phyloP scores from a whole-genome alignment of 345 rosid genomes.

The Erucastrum elatum region DNA sequence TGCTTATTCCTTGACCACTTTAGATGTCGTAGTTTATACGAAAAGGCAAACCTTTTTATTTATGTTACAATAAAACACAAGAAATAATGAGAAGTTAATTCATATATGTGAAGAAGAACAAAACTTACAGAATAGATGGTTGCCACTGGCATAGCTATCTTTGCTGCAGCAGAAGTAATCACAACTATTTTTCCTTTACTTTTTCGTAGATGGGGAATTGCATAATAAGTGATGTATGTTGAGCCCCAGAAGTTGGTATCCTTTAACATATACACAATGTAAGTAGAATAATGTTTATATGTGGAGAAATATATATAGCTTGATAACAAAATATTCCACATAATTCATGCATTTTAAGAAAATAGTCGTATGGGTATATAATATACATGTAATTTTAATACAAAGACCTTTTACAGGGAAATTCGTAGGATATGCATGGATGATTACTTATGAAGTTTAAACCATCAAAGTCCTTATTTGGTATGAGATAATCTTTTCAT shows the following conservation, averaged over 20 bases:
- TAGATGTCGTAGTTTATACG: not conserved
- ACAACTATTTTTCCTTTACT: conserved; percentile 53
- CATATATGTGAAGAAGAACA: not conserved
- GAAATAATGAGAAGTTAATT: not conserved
- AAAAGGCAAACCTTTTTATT: not conserved
- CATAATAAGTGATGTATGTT: conserved; percentile 43
- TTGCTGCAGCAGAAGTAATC: conserved; percentile 37
- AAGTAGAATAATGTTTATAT: not conserved
- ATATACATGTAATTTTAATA: not conserved
- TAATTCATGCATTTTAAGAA: not conserved
- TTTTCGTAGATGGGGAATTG: conserved; percentile 48
- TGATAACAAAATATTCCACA: not conserved
- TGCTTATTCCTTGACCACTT: no score
- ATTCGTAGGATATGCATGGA: not conserved
- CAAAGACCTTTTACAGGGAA: not conserved
- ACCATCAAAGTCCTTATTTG: no score
- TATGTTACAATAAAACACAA: not conserved
- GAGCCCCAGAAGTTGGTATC: conserved; percentile 58
- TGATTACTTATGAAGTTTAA: no score
- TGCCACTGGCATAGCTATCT: conserved; percentile 31
- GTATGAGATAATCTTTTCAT: not conserved
- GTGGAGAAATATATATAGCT: not conserved
- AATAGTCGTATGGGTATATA: not conserved
- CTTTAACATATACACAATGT: not conserved
- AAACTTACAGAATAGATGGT: conserved; percentile 44